Base-by-base conservation (phyloP, 1,139 yeast species). In the Wickerhamomyces sp. region DNA sequence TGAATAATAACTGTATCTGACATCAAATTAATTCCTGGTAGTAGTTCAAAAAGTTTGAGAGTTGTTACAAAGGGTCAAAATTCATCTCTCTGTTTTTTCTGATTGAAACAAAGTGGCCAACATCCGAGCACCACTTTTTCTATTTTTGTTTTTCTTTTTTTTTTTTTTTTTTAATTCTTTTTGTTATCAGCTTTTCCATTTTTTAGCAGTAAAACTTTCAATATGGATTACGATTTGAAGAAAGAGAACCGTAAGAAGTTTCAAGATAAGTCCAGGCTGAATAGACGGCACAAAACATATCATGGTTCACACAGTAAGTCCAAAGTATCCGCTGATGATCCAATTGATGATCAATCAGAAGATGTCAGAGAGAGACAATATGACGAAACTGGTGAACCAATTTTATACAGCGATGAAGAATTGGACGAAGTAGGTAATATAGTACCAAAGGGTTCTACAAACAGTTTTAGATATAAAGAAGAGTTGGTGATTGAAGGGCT, bases 241-340 rank as follows among this genome's bases (percentile, higher is more conserved):
- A 26, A 43, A 14, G 46, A 45, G 39, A 45, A 45, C 36, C 40
- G 46, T 10, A 45, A 43, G 42, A 45, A 45, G 38, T 45, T 43
- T n/a, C 48, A 45, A 23, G 48, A 45, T 26, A 45, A 43, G 34
- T 30, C 39, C 5, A 43, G 40, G 29, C 33, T 45, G 8, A 45
- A 45, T 14, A 37, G 48, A 18, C 43, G 37, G 10, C 48, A 45
- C 34, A 40, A 39, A 26, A 30, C 37, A 11, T 32, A 45, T 27
- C 40, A 34, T 6, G 6, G 39, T 15, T 26, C n/a, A 38, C 27
- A 45, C 34, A 29, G 41, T 36, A 3, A 31, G 34, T n/a, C 36
- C 31, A 26, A 43, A 35, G 18, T 29, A 30, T 2, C 13, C 9
- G 27, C 23, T 5, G 23, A 18, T 18, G 4, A 18, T 18, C 5